These are phyloP conservation scores for Penicillium diatomitis DNA, from an alignment of 495 filamentous ascomycete genomes.

Conservation along the genomic window DNA sequence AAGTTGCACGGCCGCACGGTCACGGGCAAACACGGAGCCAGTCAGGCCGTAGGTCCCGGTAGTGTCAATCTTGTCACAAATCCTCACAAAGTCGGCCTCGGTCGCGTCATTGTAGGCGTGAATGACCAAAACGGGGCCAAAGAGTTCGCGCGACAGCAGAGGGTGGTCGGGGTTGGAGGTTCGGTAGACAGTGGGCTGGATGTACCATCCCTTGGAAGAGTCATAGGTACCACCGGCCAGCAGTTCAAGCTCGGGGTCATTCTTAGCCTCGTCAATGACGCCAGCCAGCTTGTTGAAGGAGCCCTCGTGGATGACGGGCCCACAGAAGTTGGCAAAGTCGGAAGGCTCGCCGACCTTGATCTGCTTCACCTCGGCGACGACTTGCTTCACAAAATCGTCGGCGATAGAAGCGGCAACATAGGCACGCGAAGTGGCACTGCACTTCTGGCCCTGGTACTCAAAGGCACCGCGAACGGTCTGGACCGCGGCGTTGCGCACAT, in stretches of 20 bases:
- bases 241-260: constrained; percentile 51
- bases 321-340: constrained; percentile 54
- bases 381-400: constrained; percentile 50
- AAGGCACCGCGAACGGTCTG: constrained; percentile 77
- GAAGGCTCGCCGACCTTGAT: constrained; percentile 61
- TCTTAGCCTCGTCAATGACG: constrained; percentile 55
- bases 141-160: constrained; percentile 53
- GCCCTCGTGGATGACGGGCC: constrained; percentile 46
- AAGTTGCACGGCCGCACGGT: constrained; percentile 54
- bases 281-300: constrained; percentile 44
- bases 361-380: constrained; percentile 56
- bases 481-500: constrained; percentile 63
- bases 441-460: constrained; percentile 84
- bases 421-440: constrained; percentile 68
- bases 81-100: constrained; percentile 40
- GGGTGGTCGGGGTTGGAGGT: constrained; percentile 56
- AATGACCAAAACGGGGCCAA: constrained; percentile 53
- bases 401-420: constrained; percentile 67
- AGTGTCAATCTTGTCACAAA: constrained; percentile 49
- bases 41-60: constrained; percentile 73
- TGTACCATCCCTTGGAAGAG: constrained; percentile 53
- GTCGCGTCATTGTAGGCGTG: constrained; percentile 51
- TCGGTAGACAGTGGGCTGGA: constrained; percentile 58
- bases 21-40: constrained; percentile 67
- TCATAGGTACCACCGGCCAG: constrained; percentile 53